phyloP scores from a whole-genome alignment of 139 green algal species.

The Tetradesmus obliquus region DNA sequence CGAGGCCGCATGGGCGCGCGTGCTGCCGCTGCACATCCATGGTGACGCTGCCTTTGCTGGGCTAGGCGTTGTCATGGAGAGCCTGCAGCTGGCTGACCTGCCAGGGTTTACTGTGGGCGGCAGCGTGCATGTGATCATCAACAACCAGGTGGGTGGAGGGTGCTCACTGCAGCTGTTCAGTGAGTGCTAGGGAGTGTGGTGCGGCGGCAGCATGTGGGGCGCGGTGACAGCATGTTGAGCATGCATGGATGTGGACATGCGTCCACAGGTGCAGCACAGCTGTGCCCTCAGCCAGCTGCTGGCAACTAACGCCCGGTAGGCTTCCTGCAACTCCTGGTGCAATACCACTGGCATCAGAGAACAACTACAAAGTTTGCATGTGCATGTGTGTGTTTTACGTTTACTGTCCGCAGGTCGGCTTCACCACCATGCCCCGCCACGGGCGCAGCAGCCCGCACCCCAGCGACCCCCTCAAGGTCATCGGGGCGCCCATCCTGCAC shows the following conservation, averaged over 20 bases:
- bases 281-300: too few relatives aligned
- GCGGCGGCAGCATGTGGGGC: too few relatives aligned
- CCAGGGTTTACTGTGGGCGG: conserved; percentile 77
- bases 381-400: too few relatives aligned
- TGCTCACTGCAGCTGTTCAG: not conserved
- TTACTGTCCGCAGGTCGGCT: too few relatives aligned
- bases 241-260: too few relatives aligned
- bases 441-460: conserved; percentile 71
- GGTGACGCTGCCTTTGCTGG: conserved; percentile 80
- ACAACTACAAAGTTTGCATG: too few relatives aligned
- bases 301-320: too few relatives aligned
- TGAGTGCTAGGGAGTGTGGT: too few relatives aligned
- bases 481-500: conserved; percentile 72
- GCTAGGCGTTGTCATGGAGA: conserved; percentile 77
- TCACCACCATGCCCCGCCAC: conserved; percentile 80
- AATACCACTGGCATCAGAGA: too few relatives aligned
- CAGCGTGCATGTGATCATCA: conserved; percentile 86
- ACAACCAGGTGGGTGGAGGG: conserved; percentile 76
- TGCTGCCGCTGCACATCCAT: conserved; percentile 75
- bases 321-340: too few relatives aligned
- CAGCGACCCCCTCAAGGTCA: conserved; percentile 77
- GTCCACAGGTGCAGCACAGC: too few relatives aligned
- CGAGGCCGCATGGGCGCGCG: conserved; percentile 9
- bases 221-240: too few relatives aligned
- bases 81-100: conserved; percentile 67